Percentiles rank a stretch among this genome's conserved stretches.
Evolutionary conservation across 1,284 basidiomycete genomes (phyloP).

Genomic region (Irpex sp.): DNA sequence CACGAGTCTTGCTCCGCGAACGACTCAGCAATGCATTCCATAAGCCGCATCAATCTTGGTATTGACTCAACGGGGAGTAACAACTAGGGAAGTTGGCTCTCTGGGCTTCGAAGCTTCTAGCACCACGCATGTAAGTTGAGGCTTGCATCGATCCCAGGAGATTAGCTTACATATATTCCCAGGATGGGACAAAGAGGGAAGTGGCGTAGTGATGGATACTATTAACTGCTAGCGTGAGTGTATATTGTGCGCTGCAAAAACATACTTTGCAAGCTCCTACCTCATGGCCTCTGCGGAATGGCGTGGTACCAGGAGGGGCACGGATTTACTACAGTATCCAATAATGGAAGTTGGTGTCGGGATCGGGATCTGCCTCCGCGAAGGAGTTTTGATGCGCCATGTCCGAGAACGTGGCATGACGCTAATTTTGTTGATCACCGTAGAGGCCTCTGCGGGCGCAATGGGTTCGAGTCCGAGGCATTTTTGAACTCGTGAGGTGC

Average conservation of each 20-base stretch:
- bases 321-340: not conserved
- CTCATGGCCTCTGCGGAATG: no score
- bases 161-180: no score
- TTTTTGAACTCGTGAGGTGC: no score
- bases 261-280: no score
- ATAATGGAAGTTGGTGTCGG: conserved; percentile 10
- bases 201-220: no score
- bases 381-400: conserved; percentile 4
- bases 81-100: not conserved
- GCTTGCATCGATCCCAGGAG: no score
- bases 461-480: no score
- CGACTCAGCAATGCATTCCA: not conserved
- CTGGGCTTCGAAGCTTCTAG: not conserved
- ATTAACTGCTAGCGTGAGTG: no score
- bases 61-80: not conserved
- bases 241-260: no score
- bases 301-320: not conserved
- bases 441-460: not conserved
- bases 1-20: not conserved
- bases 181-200: no score
- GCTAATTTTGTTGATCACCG: not conserved
- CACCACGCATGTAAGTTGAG: not conserved
- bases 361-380: conserved; percentile 13
- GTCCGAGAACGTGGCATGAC: not conserved
- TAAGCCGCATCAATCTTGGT: not conserved